Percentiles rank a stretch among this genome's conserved stretches.
Conservation (phyloP, 2,329 filamentous ascomycete species). For the Epichloe uncinata region DNA sequence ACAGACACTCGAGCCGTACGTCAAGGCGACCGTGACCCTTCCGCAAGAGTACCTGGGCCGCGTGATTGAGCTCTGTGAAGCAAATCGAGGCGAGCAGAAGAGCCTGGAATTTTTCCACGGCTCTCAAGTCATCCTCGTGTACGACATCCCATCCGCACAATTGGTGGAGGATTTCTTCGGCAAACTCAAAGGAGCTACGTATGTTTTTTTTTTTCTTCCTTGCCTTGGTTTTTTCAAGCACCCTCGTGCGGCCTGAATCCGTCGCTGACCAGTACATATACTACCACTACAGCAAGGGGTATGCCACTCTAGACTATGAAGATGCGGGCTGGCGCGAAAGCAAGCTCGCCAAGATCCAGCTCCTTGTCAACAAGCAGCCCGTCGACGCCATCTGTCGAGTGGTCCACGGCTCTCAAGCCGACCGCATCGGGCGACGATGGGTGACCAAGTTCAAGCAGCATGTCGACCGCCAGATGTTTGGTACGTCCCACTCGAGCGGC, state of each 20-base stretch:
- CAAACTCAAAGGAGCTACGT: conserved; percentile 79
- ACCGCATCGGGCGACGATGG: conserved; percentile 73
- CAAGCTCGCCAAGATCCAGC: conserved; percentile 74
- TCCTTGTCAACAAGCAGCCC: conserved; percentile 84
- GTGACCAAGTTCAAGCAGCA: conserved; percentile 95
- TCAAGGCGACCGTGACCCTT: conserved; percentile 73
- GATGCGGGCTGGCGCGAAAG: conserved; percentile 77
- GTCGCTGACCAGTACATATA: background rate
- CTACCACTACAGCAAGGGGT: conserved; percentile 55
- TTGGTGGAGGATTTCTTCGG: conserved; percentile 96
- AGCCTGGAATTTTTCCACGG: conserved; percentile 84
- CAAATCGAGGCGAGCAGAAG: conserved; percentile 75
- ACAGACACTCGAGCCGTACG: conserved; percentile 37
- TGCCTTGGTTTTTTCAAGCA: no score
- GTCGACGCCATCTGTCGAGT: conserved; percentile 93
- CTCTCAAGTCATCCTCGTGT: conserved; percentile 88
- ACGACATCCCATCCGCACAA: conserved; percentile 75
- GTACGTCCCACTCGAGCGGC: conserved; percentile 16
- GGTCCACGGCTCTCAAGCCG: conserved; percentile 69
- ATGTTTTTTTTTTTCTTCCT: conserved; percentile 12
- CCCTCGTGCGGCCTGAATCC: background rate
- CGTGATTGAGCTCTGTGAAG: conserved; percentile 89
- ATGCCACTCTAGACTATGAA: conserved; percentile 93
- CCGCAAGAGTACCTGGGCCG: conserved; percentile 90
- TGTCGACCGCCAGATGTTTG: conserved; percentile 89